Base-by-base conservation (phyloP, 345 rosid genomes). In the Jatropha curcas region DNA sequence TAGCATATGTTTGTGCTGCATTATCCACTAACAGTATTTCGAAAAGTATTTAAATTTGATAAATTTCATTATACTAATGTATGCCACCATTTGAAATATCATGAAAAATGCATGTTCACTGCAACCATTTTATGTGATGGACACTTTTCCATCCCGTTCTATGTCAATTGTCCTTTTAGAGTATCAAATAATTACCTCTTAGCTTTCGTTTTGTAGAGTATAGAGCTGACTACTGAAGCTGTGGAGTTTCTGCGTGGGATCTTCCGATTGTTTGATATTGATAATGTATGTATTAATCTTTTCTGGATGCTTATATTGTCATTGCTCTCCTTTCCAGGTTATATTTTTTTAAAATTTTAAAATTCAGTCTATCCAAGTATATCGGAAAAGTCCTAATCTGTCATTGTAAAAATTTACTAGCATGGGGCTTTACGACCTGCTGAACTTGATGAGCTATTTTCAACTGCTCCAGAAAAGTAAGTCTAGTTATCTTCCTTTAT, bases 391-490 rank as follows among this genome's bases (percentile, higher is more conserved):
- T 57, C 28, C 12, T 48, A 74, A 70, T 74, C 17, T 74, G 73
- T 78, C 60, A 9, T 59, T 76, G 48, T 77, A 84, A 75, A 67
- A 72, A 48, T 51, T 80, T 70, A 57, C 56, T 80, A 92, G 97
- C 92, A 86, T 86, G 95, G 92, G 75, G 86, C 93, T 56, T 67
- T 92, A 66, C 74, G 71, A 31, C 84, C 93, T 60, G 68, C 86
- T 35, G 93, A 88, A 74, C 82, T 90, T 71, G 89, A 88, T 50
- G 89, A 84, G 72, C 77, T 92, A 80, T 92, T 92, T 79, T 84
- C 85, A 65, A 87, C 95, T 79, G 92, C 95, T 69, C 95, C 97
- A 25, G 93, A 87, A 76, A 89, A 88, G 95, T 92, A 71, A 75
- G 71, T 66, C 52, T 20, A 31, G 34, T 37, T 61, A 41, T 52